Evolutionary conservation across 139 green algal genomes (phyloP), one percentile per base, ranked within the genome.

Genomic region (Closterium sp.): DNA sequence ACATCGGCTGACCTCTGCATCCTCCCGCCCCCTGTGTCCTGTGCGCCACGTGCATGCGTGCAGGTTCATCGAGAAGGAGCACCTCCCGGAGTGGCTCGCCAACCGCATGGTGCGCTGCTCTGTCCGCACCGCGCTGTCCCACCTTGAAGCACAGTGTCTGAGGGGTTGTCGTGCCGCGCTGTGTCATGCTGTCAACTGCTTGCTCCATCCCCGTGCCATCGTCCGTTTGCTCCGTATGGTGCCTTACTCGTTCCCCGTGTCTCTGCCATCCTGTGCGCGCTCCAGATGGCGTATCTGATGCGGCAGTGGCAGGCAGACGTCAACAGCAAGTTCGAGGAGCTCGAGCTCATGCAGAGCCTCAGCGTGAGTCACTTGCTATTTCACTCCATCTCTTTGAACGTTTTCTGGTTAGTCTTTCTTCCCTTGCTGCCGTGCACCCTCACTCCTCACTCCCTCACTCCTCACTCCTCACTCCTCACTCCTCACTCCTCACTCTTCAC

Each of bases 81-180:
- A 3, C 33, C 86, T 89, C 25, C 86, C 86, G 19, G 86, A 89
- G 86, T 89, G 86, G 86, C 86, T 89, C 33, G 32, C 86, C 33
- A 89, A 33, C 30, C 86, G 86, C 86, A 38, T 89, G 86, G 33
- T 89, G 33, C 16, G 55, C 55, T 76, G 16, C 3, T 19, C 55
- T 76, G 55, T 76, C 55, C 12, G 16, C 55, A 10, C 38, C 38
- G n/a, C n/a, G n/a, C n/a, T n/a, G n/a, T n/a, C n/a, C n/a, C n/a
- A n/a, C n/a, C n/a, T n/a, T n/a, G n/a, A n/a, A n/a, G n/a, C n/a
- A n/a, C n/a, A n/a, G n/a, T n/a, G n/a, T n/a, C n/a, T n/a, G n/a
- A n/a, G n/a, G n/a, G n/a, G n/a, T n/a, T n/a, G n/a, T n/a, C n/a
- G n/a, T n/a, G n/a, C n/a, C n/a, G n/a, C n/a, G n/a, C n/a, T 25